Base-by-base conservation (phyloP, 2,329 filamentous ascomycete genomes). In the Colletotrichum simmondsii region DNA sequence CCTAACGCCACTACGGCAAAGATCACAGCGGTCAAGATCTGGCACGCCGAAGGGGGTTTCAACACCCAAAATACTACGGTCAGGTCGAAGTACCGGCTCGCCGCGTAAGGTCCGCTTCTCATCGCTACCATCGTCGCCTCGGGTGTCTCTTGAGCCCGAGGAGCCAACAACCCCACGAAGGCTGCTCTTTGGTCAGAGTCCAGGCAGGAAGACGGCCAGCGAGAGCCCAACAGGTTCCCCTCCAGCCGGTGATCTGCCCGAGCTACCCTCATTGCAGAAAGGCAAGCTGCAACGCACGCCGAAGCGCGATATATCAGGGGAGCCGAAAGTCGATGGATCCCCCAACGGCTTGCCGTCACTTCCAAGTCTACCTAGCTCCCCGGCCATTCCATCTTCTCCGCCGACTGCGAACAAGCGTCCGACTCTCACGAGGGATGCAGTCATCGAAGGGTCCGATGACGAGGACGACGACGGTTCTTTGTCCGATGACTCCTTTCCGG, bases 381-480 rank as follows among this genome's bases (percentile, higher is more conserved):
- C 73, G 26, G 74, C 76, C 24, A 75, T 75, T 52, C 74, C 78
- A 5, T 67, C 74, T 4, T 77, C 79, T n/a, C 77, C 79, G 5
- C 77, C 78, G 26, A 79, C 79, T 26, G 28, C 46, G 11, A 73
- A 56, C 32, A 70, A 73, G 49, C 71, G 71, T 8, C n/a, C 60
- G 11, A 28, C 5, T 32, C 75, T 82, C 61, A 83, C 86, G 71
- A 84, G 90, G 79, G 85, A 90, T 76, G 81, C 90, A 14, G 83
- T 92, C 68, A 93, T 95, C 53, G 87, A 87, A 58, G 92, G 90
- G 66, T 95, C 94, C 0, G 94, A 95, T 77, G 92, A 93, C 11
- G 92, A 93, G n/a, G 88, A 88, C 22, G 88, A 87, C 32, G 87
- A 92, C 75, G 89, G 86, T 49, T 76, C 75, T 49, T 79, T 77